phyloP scores from a whole-genome alignment of 179 eudicot genomes.

The Carnegiea gigantea region DNA sequence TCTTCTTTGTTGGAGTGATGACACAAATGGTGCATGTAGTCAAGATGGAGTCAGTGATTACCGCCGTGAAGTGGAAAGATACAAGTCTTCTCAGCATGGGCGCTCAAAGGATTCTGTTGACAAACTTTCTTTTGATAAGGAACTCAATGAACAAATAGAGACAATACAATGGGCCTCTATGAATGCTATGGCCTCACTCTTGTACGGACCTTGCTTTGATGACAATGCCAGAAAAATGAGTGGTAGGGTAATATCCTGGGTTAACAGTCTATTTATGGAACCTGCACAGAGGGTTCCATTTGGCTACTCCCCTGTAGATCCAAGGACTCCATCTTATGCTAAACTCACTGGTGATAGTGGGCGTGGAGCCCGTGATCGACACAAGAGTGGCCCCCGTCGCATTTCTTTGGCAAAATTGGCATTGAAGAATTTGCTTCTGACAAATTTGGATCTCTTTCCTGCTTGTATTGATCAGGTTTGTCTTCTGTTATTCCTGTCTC shows the following conservation, averaged over 20 bases:
- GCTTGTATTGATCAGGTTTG: slow-evolving; percentile 98
- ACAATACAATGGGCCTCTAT: slow-evolving; percentile 98
- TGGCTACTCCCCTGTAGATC: slow-evolving; percentile 96
- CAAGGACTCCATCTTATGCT: slow-evolving; percentile 93
- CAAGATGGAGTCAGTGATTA: slow-evolving; percentile 90
- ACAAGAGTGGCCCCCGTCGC: slow-evolving; percentile 88
- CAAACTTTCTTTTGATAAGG: slow-evolving; percentile 91
- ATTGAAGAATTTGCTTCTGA: slow-evolving; percentile 86
- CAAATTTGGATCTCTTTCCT: slow-evolving; percentile 94
- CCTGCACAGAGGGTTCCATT: slow-evolving; percentile 94
- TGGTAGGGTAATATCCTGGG: slow-evolving; percentile 95
- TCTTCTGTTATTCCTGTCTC: neutral
- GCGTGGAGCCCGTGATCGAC: slow-evolving; percentile 90
- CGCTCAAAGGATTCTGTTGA: slow-evolving; percentile 96
- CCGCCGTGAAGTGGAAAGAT: slow-evolving; percentile 95
- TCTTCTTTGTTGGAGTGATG: slow-evolving; percentile 95
- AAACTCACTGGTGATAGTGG: slow-evolving; percentile 74
- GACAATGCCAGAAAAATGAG: slow-evolving; percentile 99
- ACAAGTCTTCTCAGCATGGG: slow-evolving; percentile 84
- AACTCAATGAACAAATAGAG: slow-evolving; percentile 87
- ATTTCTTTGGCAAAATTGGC: slow-evolving; percentile 88
- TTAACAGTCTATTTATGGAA: slow-evolving; percentile 90
- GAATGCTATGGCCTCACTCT: slow-evolving; percentile 94
- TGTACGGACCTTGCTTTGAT: slow-evolving; percentile 98
- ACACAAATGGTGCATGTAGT: slow-evolving; percentile 66